Percentiles rank a stretch among this genome's conserved stretches.
Conservation (phyloP, 768 basidiomycete genomes). For the Russula emetica region DNA sequence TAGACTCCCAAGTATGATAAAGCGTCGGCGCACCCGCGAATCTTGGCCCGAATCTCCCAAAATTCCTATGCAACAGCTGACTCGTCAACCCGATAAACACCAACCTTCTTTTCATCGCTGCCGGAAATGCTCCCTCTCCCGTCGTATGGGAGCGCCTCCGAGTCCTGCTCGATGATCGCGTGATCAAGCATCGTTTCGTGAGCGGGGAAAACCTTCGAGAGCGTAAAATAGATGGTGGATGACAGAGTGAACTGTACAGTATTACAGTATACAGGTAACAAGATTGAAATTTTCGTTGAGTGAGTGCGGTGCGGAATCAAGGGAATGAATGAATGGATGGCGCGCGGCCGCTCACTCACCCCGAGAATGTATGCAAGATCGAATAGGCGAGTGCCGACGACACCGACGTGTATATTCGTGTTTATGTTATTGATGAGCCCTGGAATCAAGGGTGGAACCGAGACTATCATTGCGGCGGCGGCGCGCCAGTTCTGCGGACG, state of each 20-base stretch:
- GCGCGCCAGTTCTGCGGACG: constrained; percentile 79
- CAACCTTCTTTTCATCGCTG: constrained; percentile 6
- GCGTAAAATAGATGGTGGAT: constrained; percentile 18
- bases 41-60: too few relatives aligned
- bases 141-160: background rate
- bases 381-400: constrained; percentile 52
- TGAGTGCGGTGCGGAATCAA: background rate
- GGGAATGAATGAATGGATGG: too few relatives aligned
- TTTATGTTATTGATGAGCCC: constrained; percentile 77
- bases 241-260: constrained; percentile 24
- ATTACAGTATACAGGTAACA: background rate
- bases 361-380: constrained; percentile 76
- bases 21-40: too few relatives aligned
- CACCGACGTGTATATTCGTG: constrained; percentile 55
- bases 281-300: background rate
- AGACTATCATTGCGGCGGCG: constrained; percentile 57
- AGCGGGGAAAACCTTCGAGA: constrained; percentile 25
- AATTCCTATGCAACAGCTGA: background rate
- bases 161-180: constrained; percentile 13
- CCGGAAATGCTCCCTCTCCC: background rate
- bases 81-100: background rate
- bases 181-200: constrained; percentile 26
- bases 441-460: constrained; percentile 68
- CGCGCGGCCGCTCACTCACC: constrained; percentile 42
- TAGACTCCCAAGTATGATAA: too few relatives aligned